Percentiles rank a stretch among this genome's conserved stretches.
Evolutionary conservation across 1,284 basidiomycete genomes (phyloP).

Genomic region (Vanrija humicola): DNA sequence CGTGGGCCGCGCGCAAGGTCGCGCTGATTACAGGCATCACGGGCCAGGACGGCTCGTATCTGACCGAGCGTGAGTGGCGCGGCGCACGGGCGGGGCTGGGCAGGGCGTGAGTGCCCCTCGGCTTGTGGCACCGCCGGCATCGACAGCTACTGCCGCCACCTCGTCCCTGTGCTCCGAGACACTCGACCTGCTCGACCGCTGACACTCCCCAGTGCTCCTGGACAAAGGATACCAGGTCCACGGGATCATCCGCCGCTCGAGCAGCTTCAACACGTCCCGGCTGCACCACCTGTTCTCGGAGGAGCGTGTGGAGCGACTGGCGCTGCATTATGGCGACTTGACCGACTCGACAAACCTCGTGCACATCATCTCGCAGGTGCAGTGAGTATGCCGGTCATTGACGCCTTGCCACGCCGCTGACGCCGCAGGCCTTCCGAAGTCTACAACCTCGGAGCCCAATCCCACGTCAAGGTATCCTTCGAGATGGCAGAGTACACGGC

Average conservation of each 20-base stretch:
- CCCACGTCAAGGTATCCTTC: slow-evolving; percentile 93
- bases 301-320: slow-evolving; percentile 69
- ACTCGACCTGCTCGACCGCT: background rate
- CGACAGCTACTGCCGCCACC: background rate
- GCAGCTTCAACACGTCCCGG: slow-evolving; percentile 88
- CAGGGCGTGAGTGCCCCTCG: background rate
- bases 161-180: background rate
- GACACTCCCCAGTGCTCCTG: slow-evolving; percentile 61
- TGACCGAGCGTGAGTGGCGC: slow-evolving; percentile 13
- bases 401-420: background rate
- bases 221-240: slow-evolving; percentile 87
- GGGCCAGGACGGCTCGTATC: slow-evolving; percentile 56
- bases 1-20: slow-evolving; percentile 79
- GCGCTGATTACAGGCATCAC: slow-evolving; percentile 84
- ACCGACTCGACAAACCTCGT: slow-evolving; percentile 88
- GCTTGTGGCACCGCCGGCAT: slow-evolving; percentile 32
- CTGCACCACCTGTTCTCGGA: slow-evolving; percentile 84
- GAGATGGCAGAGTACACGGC: slow-evolving; percentile 97
- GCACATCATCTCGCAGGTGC: slow-evolving; percentile 84
- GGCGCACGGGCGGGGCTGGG: too few species aligned
- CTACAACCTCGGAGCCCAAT: slow-evolving; percentile 94
- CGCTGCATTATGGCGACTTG: slow-evolving; percentile 80
- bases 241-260: slow-evolving; percentile 87
- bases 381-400: slow-evolving; percentile 13
- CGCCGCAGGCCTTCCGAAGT: slow-evolving; percentile 69